Base-by-base conservation (phyloP, 257 asterid species). In the Nicotiana tabacum region DNA sequence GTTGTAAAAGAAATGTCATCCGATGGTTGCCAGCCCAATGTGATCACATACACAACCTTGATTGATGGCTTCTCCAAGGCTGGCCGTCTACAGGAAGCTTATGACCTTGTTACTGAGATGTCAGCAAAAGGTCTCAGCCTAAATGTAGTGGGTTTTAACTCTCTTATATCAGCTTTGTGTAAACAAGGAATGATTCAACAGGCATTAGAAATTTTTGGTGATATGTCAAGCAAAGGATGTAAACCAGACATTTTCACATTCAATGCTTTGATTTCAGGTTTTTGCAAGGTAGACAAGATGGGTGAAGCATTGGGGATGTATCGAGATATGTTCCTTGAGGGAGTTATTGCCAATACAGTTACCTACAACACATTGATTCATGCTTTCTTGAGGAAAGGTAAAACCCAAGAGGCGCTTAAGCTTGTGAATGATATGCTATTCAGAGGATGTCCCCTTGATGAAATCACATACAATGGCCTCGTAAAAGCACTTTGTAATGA, bases 381-480 rank as follows among this genome's bases (percentile, higher is more conserved):
- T 77, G 92, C 92, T 67, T 90, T 90, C 81, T 62, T 93, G 83
- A 89, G 87, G 83, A 88, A 77, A 83, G 84, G 90, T 80, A 90
- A 87, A 27, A 87, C 83, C 37, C 91, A 89, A 61, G 90, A 92
- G 83, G 99, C 95, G 17, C 87, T 93, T 35, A 90, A 87, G 84
- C 93, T 95, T 67, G 97, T 93, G 35, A 88, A 92, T 78, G 97
- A 93, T 78, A 95, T 95, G 99, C 51, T 92, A 51, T 91, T 93
- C 78, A 87, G 97, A 86, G 98, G 98, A 84, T 91, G 86, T 30
- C 43, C 89, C 83, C 91, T 90, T 21, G 97, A 95, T 64, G 88
- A 83, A 61, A 87, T 90, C 92, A 95, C 99, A 92, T 90, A 72
- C 83, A 92, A 91, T 37, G 88, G 93, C 85, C 95, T 95, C 76